Conservation (phyloP, 2,329 filamentous ascomycete species). For the Cyanodermella asteris region DNA sequence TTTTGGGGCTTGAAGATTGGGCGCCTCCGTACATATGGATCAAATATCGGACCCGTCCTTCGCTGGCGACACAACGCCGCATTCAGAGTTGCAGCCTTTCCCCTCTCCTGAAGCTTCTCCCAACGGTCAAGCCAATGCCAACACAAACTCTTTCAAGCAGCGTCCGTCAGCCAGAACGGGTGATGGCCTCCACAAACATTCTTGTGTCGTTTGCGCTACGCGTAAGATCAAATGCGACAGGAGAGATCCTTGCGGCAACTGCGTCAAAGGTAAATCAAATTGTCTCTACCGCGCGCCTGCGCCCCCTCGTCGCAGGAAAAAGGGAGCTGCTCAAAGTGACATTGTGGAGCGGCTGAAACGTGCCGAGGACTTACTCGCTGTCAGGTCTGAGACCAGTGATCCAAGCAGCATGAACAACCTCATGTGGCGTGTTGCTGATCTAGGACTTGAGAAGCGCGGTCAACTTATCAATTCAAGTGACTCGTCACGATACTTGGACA, state of each 20-base stretch:
- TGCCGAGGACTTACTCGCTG: conserved; percentile 1
- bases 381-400: background rate
- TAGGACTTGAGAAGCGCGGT: background rate
- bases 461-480: conserved; percentile 25
- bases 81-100: too few species aligned
- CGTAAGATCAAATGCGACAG: conserved; percentile 6
- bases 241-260: conserved; percentile 3
- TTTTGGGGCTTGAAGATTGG: too few species aligned
- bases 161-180: too few species aligned
- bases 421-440: background rate
- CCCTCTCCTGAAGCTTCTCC: too few species aligned
- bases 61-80: too few species aligned
- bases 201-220: conserved; percentile 3
- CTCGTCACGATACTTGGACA: conserved; percentile 18
- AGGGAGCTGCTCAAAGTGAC: conserved; percentile 1
- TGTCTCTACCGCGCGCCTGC: conserved; percentile 2
- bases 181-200: too few species aligned
- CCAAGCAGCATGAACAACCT: background rate
- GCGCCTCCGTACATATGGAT: too few species aligned
- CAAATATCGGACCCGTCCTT: too few species aligned
- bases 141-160: too few species aligned
- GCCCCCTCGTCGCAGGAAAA: conserved; percentile 1
- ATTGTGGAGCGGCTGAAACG: conserved; percentile 1
- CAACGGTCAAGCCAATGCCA: too few species aligned
- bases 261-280: conserved; percentile 1